Conservation (phyloP, 169 alveolate species). For the Cryptosporidium felis region DNA sequence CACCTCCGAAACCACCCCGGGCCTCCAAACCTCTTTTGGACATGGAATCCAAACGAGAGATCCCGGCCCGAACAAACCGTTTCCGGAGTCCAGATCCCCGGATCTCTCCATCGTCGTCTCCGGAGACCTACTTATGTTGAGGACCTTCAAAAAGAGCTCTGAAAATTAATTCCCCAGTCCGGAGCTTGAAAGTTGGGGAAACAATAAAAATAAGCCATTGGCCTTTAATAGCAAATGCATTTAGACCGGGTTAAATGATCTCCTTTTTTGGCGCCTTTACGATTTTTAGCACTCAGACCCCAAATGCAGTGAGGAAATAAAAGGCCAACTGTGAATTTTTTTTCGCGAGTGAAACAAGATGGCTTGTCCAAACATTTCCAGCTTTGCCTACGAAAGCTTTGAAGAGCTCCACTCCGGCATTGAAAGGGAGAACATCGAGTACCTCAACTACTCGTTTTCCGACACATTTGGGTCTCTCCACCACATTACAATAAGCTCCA, state of each 20-base stretch:
- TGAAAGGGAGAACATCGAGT: slow-evolving; percentile 31
- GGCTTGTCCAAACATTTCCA: not conserved
- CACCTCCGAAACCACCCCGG: slow-evolving; percentile 43
- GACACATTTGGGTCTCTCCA: slow-evolving; percentile 67
- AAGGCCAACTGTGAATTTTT: not conserved
- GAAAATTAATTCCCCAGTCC: not conserved
- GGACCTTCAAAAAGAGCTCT: not conserved
- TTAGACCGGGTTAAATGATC: slow-evolving; percentile 70
- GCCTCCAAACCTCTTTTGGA: slow-evolving; percentile 69
- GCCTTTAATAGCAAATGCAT: slow-evolving; percentile 37
- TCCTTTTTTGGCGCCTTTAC: slow-evolving; percentile 67
- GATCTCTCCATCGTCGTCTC: not conserved
- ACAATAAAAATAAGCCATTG: not conserved
- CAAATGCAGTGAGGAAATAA: not conserved
- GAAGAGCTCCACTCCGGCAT: slow-evolving; percentile 25
- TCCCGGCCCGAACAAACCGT: slow-evolving; percentile 27
- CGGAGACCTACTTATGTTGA: not conserved
- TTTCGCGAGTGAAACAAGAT: no score
- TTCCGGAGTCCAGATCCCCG: slow-evolving; percentile 1
- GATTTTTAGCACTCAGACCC: slow-evolving; percentile 18
- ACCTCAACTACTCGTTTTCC: slow-evolving; percentile 40
- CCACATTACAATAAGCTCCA: slow-evolving; percentile 49
- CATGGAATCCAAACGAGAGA: slow-evolving; percentile 69
- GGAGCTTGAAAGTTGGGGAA: not conserved
- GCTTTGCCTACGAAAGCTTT: not conserved